These are phyloP conservation scores for Reticulascus tulasneorum DNA, from an alignment of 2,329 filamentous ascomycete species.

Conservation along the genomic window DNA sequence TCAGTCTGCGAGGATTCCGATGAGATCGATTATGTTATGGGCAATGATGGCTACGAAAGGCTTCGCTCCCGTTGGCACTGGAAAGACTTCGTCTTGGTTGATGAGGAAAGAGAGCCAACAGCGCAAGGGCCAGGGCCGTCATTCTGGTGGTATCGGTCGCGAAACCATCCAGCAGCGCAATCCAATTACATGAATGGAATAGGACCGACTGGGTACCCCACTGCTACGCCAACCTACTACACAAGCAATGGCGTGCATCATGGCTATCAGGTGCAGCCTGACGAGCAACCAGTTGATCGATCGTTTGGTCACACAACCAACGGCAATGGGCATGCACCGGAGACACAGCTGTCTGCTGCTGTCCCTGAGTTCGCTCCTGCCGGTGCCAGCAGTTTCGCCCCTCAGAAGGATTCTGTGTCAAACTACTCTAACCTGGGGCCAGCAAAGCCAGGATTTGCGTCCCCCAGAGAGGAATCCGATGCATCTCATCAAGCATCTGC, in stretches of 20 bases:
- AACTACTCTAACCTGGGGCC: too few relatives aligned
- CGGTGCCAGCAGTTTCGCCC: too few relatives aligned
- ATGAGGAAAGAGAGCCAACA: constrained; percentile 65
- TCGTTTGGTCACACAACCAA: constrained; percentile 23
- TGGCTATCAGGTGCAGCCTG: constrained; percentile 6
- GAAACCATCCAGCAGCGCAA: constrained; percentile 21
- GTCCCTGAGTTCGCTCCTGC: constrained; percentile 64
- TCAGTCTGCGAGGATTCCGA: constrained; percentile 59
- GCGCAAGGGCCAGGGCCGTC: constrained; percentile 69
- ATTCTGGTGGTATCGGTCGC: constrained; percentile 26
- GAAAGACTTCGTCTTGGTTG: constrained; percentile 73
- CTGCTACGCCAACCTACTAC: constrained; percentile 24
- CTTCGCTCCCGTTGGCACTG: constrained; percentile 72
- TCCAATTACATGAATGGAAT: constrained; percentile 24
- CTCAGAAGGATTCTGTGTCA: too few relatives aligned
- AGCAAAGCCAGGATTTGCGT: too few relatives aligned
- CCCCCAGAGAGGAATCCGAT: constrained; percentile 2
- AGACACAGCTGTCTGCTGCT: constrained; percentile 56
- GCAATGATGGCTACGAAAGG: constrained; percentile 74
- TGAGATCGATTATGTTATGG: constrained; percentile 69
- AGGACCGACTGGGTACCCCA: constrained; percentile 21
- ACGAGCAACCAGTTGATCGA: constrained; percentile 27
- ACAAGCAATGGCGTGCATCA: constrained; percentile 17
- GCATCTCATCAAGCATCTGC: constrained; percentile 16
- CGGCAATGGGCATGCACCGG: constrained; percentile 19